A percentile compares a stretch with the other conserved stretches of the same genome.
Conservation (phyloP, 1,284 basidiomycete species). For the Trichosporon ovoides region DNA sequence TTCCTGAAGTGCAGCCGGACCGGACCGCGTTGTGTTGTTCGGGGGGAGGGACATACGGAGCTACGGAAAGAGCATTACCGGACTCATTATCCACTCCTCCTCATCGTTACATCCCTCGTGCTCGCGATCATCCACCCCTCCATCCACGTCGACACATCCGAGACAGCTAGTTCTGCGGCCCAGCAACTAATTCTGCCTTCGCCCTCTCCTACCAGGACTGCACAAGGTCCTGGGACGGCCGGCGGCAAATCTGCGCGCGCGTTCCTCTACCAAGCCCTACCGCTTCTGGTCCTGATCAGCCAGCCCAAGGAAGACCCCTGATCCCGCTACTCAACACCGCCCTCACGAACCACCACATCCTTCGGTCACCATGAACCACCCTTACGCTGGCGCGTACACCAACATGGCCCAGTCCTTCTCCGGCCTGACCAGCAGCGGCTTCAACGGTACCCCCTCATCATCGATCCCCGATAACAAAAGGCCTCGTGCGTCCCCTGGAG, state of each 20-base stretch:
- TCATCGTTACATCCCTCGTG: background rate
- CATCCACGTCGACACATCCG: background rate
- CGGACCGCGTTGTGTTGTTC: background rate
- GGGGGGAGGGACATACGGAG: background rate
- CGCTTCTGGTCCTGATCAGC: background rate
- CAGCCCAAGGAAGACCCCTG: background rate
- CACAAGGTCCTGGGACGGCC: constrained; percentile 1
- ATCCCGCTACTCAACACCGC: background rate
- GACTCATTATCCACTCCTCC: constrained; percentile 4
- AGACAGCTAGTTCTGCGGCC: background rate
- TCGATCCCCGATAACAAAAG: constrained; percentile 13
- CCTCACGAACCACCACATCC: background rate
- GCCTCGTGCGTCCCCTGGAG: constrained; percentile 15
- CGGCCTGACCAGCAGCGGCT: background rate
- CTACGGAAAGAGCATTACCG: constrained; percentile 6
- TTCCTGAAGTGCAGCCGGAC: background rate
- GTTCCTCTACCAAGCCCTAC: background rate
- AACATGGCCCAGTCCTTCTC: constrained; percentile 32
- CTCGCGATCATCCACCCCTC: background rate
- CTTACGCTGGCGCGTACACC: constrained; percentile 41
- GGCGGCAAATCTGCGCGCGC: constrained; percentile 2
- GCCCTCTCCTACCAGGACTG: background rate
- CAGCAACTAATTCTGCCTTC: background rate
- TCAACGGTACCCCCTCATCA: background rate
- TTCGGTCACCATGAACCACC: constrained; percentile 25